A percentile compares a stretch with the other conserved stretches of the same genome.
These are phyloP conservation scores for Pythium scleroteichum DNA, from an alignment of 352 stramenopile genomes.

Conservation along the genomic window DNA sequence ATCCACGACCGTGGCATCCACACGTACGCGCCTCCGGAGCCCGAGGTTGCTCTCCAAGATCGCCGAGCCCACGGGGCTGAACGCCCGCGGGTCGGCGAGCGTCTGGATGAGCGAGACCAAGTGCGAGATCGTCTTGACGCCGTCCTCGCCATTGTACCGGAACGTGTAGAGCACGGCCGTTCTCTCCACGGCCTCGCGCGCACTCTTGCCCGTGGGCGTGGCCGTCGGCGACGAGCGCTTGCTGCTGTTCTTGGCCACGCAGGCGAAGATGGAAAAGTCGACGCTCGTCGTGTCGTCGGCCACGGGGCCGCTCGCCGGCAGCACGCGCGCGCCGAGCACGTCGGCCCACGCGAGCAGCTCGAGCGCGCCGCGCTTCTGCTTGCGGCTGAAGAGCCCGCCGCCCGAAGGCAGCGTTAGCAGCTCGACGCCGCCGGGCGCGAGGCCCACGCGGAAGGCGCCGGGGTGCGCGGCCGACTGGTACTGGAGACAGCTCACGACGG, in stretches of 20 bases:
- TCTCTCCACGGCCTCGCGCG: slow-evolving; percentile 26
- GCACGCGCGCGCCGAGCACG: slow-evolving; percentile 42
- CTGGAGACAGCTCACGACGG: slow-evolving; percentile 18
- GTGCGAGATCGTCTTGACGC: slow-evolving; percentile 28
- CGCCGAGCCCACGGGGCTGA: slow-evolving; percentile 10
- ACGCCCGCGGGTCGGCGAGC: slow-evolving; percentile 42
- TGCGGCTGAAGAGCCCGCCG: slow-evolving; percentile 19
- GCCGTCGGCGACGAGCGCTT: slow-evolving; percentile 23
- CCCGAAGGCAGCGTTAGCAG: slow-evolving; percentile 21
- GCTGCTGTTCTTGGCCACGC: slow-evolving; percentile 21
- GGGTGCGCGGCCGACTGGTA: slow-evolving; percentile 17
- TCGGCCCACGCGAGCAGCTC: slow-evolving; percentile 49
- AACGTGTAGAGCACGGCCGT: slow-evolving; percentile 53
- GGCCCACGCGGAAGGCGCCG: slow-evolving; percentile 28
- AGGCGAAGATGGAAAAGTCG: slow-evolving; percentile 28
- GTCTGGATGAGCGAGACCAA: slow-evolving; percentile 45
- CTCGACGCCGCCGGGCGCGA: slow-evolving; percentile 42
- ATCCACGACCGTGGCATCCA: background rate
- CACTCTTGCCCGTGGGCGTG: slow-evolving; percentile 4
- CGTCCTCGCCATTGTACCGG: slow-evolving; percentile 33
- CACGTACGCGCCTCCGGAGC: slow-evolving; percentile 40
- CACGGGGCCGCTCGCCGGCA: slow-evolving; percentile 15
- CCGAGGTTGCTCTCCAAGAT: slow-evolving; percentile 23
- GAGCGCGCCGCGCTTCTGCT: slow-evolving; percentile 27
- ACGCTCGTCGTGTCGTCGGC: background rate